These are phyloP conservation scores for Dictyostelium discoideum DNA, from an alignment of 78 protist species.

Conservation along the genomic window DNA sequence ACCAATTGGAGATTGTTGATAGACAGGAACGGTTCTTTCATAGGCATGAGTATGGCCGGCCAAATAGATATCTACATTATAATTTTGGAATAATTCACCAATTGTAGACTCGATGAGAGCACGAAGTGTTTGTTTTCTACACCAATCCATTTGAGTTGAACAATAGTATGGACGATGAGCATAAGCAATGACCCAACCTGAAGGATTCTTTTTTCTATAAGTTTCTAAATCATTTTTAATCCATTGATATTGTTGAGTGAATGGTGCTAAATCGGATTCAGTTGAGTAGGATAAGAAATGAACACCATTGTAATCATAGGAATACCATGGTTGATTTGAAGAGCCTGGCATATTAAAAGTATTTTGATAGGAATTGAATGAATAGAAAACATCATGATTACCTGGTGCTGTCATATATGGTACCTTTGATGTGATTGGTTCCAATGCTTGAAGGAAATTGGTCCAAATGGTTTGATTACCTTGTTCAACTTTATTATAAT, in stretches of 20 bases:
- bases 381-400: constrained; percentile 65
- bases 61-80: constrained; percentile 54
- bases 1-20: constrained; percentile 36
- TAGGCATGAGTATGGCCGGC: constrained; percentile 78
- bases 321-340: constrained; percentile 63
- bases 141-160: constrained; percentile 64
- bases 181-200: constrained; percentile 70
- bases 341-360: constrained; percentile 70
- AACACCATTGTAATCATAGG: constrained; percentile 58
- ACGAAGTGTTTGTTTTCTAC: constrained; percentile 55
- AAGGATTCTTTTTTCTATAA: constrained; percentile 31
- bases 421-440: constrained; percentile 45
- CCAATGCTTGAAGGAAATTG: constrained; percentile 6
- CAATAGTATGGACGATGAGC: constrained; percentile 78
- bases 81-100: constrained; percentile 59
- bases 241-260: constrained; percentile 76
- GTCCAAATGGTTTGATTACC: constrained; percentile 74
- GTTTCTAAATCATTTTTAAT: constrained; percentile 42
- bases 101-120: constrained; percentile 64
- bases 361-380: constrained; percentile 58
- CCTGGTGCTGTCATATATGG: constrained; percentile 81
- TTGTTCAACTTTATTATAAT: constrained; percentile 45
- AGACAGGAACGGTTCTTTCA: constrained; percentile 42
- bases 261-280: constrained; percentile 69
- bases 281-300: constrained; percentile 27